A percentile compares a stretch with the other conserved stretches of the same genome.
Conservation (phyloP, 164 flowering plant species). For the Stephania yunnanensis region DNA sequence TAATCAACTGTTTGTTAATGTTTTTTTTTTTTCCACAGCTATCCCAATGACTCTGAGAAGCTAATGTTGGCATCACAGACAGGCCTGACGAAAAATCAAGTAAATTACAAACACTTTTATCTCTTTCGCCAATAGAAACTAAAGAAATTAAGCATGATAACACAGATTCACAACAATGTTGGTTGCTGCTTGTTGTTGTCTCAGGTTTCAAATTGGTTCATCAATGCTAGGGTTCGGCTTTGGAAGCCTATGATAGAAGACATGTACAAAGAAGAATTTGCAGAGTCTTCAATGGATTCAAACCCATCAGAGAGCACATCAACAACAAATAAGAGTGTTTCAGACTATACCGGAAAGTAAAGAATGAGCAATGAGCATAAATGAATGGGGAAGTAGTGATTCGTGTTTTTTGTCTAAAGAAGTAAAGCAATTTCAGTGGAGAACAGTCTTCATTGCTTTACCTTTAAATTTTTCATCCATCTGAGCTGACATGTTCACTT, state of each 20-base stretch:
- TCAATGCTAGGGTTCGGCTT: conserved; percentile 78
- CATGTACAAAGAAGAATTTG: conserved; percentile 79
- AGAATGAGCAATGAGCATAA: neutral
- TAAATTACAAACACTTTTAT: conserved; percentile 17
- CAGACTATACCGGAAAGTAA: conserved; percentile 27
- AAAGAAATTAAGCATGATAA: neutral
- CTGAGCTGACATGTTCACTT: neutral
- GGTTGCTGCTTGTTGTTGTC: conserved; percentile 12
- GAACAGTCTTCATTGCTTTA: neutral
- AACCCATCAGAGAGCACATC: conserved; percentile 29
- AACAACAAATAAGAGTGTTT: conserved; percentile 20
- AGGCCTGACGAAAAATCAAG: conserved; percentile 81
- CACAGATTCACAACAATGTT: neutral
- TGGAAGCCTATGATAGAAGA: conserved; percentile 97
- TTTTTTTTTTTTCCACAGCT: conserved; percentile 32
- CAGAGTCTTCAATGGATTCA: conserved; percentile 48
- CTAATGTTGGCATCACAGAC: conserved; percentile 79
- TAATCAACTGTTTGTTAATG: neutral
- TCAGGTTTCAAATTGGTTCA: conserved; percentile 91
- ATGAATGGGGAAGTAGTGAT: neutral
- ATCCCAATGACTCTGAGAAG: conserved; percentile 86
- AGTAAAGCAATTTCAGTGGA: neutral
- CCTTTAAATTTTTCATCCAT: neutral
- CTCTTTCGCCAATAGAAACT: neutral
- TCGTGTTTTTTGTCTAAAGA: neutral